Conservation (phyloP, 768 basidiomycete species). For the Calocera viscosa region DNA sequence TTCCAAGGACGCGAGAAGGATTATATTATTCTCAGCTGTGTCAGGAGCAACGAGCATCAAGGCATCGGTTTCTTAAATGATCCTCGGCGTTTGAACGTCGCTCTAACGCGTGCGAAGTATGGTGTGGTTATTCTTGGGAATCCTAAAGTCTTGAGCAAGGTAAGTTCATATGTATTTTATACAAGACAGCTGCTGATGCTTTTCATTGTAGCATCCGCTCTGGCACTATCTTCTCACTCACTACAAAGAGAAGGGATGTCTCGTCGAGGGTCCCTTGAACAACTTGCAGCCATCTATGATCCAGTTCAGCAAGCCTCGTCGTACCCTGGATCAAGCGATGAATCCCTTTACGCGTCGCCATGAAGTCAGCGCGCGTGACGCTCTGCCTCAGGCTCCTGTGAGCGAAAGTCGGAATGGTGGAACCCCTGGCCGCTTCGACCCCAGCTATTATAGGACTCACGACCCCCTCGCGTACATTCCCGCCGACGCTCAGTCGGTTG, state of each 20-base stretch:
- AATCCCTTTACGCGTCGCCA: slow-evolving; percentile 79
- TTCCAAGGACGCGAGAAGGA: slow-evolving; percentile 99
- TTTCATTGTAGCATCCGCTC: slow-evolving; percentile 63
- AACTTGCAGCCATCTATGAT: slow-evolving; percentile 98
- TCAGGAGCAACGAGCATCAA: slow-evolving; percentile 97
- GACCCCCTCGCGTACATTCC: slow-evolving; percentile 90
- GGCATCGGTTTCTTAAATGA: slow-evolving; percentile 99
- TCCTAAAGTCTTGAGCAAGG: slow-evolving; percentile 98
- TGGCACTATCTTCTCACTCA: slow-evolving; percentile 98
- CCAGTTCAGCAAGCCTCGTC: slow-evolving; percentile 94
- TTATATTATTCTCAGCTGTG: slow-evolving; percentile 96
- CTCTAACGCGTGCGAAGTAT: slow-evolving; percentile 93
- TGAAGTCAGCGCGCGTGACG: slow-evolving; percentile 83
- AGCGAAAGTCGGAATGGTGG: slow-evolving; percentile 49
- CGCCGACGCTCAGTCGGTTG: slow-evolving; percentile 87
- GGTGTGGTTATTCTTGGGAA: slow-evolving; percentile 99
- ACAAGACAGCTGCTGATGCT: not conserved
- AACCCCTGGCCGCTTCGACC: slow-evolving; percentile 88
- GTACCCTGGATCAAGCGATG: slow-evolving; percentile 77
- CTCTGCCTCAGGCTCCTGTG: slow-evolving; percentile 28
- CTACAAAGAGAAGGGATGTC: slow-evolving; percentile 87
- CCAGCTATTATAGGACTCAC: slow-evolving; percentile 90
- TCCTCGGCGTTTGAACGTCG: slow-evolving; percentile 90
- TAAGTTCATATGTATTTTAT: slow-evolving; percentile 26
- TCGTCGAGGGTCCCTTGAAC: slow-evolving; percentile 92